These are phyloP conservation scores for Hordeum vulgare DNA, from an alignment of 176 grass and related monocot species.

Conservation along the genomic window MorexV3_pseudomolecules_assembly NC_058520.1:319701222-319701721, in stretches of 20 bases:
- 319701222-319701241: not conserved
- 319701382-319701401: not conserved
- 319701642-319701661: not conserved
- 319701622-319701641: not conserved
- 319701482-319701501: not conserved
- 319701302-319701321: not conserved
- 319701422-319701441: not conserved
- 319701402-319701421: not conserved
- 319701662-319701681: not conserved
- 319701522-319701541: not conserved
- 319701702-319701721: too few species aligned
- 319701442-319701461: not conserved
- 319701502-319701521: not conserved
- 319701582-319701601: not conserved
- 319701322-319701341: not conserved
- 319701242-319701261: not conserved
- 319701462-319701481: not conserved
- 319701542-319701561: not conserved
- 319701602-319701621: not conserved
- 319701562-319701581: not conserved
- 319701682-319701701: too few species aligned
- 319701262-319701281: not conserved
- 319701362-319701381: not conserved
- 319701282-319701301: not conserved
- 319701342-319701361: not conserved